phyloP scores from a whole-genome alignment of 768 basidiomycete genomes.

The Mycena belliarum region DNA sequence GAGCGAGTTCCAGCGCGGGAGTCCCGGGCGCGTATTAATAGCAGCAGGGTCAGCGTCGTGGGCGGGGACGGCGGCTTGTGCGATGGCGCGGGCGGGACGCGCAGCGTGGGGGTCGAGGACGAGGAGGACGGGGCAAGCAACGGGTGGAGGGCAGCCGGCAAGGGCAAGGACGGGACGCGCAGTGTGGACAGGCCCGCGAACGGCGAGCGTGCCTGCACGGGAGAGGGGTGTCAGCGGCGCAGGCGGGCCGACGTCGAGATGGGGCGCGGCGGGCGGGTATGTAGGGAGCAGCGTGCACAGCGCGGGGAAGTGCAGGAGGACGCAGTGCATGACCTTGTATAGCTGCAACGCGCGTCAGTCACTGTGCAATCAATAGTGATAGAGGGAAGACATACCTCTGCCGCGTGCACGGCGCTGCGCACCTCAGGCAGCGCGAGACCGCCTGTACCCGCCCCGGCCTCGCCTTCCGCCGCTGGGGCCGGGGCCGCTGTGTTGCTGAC shows the following conservation, averaged over 20 bases:
- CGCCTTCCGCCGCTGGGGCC: too few relatives aligned
- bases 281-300: conserved; percentile 18
- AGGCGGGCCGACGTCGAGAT: not conserved
- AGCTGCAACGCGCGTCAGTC: not conserved
- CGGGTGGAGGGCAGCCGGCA: not conserved
- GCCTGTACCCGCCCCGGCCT: not conserved
- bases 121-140: not conserved
- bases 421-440: conserved; percentile 17
- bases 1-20: not conserved
- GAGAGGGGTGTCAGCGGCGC: not conserved
- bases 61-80: not conserved
- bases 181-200: not conserved
- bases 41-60: not conserved
- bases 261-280: not conserved
- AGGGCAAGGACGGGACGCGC: not conserved
- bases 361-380: too few relatives aligned
- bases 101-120: conserved; percentile 3
- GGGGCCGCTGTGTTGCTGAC: too few relatives aligned
- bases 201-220: not conserved
- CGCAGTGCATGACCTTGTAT: conserved; percentile 10
- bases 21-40: not conserved
- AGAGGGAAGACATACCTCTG: conserved; percentile 5
- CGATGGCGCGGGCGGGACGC: not conserved
- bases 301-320: conserved; percentile 18
- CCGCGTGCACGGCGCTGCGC: conserved; percentile 13